Percentiles rank a stretch among this genome's conserved stretches.
Conservation (phyloP, 768 basidiomycete genomes). For the Tulasnella calospora region DNA sequence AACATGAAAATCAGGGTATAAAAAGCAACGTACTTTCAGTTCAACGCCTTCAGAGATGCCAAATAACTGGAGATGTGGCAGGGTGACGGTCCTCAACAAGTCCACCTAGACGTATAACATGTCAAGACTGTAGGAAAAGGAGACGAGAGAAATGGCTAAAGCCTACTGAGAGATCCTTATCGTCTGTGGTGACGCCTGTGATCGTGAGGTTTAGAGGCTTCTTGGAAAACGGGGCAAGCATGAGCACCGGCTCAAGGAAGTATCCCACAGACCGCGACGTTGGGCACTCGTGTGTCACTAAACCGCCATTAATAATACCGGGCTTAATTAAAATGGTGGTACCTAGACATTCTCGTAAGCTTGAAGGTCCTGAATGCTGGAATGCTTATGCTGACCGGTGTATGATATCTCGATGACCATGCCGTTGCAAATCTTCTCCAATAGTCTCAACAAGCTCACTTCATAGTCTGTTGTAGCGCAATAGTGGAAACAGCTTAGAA, state of each 20-base stretch:
- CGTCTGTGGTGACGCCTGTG: constrained; percentile 88
- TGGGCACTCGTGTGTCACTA: constrained; percentile 79
- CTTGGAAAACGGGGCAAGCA: constrained; percentile 91
- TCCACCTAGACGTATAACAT: constrained; percentile 56
- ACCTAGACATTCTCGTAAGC: constrained; percentile 47
- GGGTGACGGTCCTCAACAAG: constrained; percentile 79
- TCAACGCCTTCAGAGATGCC: constrained; percentile 88
- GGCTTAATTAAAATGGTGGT: constrained; percentile 90
- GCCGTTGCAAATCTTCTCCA: constrained; percentile 92
- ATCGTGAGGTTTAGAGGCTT: constrained; percentile 74
- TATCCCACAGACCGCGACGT: constrained; percentile 87
- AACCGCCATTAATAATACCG: constrained; percentile 82
- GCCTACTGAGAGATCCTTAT: constrained; percentile 81
- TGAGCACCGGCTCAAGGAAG: constrained; percentile 84
- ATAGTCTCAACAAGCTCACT: constrained; percentile 75
- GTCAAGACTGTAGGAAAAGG: background rate
- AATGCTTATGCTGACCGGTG: constrained; percentile 55
- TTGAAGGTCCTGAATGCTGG: background rate
- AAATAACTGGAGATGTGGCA: constrained; percentile 86
- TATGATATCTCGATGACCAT: constrained; percentile 93
- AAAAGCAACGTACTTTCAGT: constrained; percentile 52
- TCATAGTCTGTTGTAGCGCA: constrained; percentile 69
- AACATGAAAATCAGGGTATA: background rate
- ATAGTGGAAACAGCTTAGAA: background rate
- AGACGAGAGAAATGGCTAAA: background rate